Conservation (phyloP, 1,139 yeast species). For the Kodamaea anthophila region DNA sequence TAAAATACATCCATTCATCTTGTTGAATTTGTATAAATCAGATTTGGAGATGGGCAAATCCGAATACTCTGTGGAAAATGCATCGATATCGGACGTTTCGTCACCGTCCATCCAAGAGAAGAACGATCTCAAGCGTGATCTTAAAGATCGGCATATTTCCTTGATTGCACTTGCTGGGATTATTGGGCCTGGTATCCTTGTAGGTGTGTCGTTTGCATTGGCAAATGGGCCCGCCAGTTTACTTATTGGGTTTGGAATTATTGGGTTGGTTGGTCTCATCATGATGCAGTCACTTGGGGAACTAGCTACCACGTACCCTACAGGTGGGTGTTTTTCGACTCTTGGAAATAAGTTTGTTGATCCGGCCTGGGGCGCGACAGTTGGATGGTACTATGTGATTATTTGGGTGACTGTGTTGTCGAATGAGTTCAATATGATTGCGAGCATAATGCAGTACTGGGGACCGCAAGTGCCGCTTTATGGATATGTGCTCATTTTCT, state of each 20-base stretch:
- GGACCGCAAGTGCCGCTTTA: conserved; percentile 55
- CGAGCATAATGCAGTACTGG: conserved; percentile 52
- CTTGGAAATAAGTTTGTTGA: conserved; percentile 49
- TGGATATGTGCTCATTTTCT: conserved; percentile 52
- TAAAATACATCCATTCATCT: too few species aligned
- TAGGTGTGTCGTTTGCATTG: conserved; percentile 43
- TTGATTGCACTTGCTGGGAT: conserved; percentile 50
- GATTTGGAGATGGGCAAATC: too few species aligned
- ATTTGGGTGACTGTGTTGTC: conserved; percentile 58
- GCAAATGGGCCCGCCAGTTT: conserved; percentile 44
- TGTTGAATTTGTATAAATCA: too few species aligned
- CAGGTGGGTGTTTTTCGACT: conserved; percentile 51
- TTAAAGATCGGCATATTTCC: conserved; percentile 39
- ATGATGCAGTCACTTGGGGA: conserved; percentile 60
- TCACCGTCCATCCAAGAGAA: too few species aligned
- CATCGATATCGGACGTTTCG: too few species aligned
- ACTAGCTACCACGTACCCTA: conserved; percentile 44
- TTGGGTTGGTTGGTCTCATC: conserved; percentile 50
- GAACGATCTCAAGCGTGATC: conserved; percentile 26
- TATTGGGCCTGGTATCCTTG: conserved; percentile 49
- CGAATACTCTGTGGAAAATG: too few species aligned
- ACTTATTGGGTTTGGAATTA: conserved; percentile 40
- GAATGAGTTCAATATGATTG: conserved; percentile 52
- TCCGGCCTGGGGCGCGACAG: conserved; percentile 52
- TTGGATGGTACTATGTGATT: conserved; percentile 60